Evolutionary conservation across 2,329 filamentous ascomycete species (phyloP).

Genomic region (Trichothecium sympodiale): DNA sequence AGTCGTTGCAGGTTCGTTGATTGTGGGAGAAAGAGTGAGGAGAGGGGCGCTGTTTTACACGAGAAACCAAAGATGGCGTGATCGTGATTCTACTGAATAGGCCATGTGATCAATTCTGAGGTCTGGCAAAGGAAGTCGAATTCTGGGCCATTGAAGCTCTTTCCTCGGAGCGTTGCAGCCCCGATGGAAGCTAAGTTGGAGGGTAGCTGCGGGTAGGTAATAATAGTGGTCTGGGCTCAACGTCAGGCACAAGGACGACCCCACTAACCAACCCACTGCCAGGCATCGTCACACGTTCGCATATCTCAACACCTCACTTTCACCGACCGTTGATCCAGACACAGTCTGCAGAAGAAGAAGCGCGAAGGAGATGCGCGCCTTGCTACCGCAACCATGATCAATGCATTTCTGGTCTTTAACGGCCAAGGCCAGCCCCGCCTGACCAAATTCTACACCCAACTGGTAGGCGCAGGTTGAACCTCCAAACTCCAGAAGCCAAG

Average conservation of each 20-base stretch:
- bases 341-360: not conserved
- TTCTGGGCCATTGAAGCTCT: not conserved
- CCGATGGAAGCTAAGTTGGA: too few species aligned
- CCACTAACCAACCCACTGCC: too few species aligned
- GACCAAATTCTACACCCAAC: conserved; percentile 97
- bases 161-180: too few species aligned
- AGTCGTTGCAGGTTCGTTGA: not conserved
- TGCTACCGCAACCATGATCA: conserved; percentile 61
- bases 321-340: too few species aligned
- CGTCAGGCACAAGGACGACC: too few species aligned
- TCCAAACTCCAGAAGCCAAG: too few species aligned
- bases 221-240: too few species aligned
- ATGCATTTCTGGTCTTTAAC: conserved; percentile 97
- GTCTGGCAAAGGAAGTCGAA: not conserved
- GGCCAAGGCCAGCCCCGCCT: conserved; percentile 93
- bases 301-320: too few species aligned
- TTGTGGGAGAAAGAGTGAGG: too few species aligned
- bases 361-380: not conserved
- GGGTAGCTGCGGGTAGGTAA: too few species aligned
- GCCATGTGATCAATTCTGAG: too few species aligned
- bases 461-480: conserved; percentile 40
- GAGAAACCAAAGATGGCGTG: not conserved
- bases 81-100: not conserved
- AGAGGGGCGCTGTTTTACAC: not conserved
- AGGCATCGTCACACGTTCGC: too few species aligned